These are phyloP conservation scores for Mycena albidolilacea DNA, from an alignment of 768 basidiomycete genomes.

Conservation along the genomic window DNA sequence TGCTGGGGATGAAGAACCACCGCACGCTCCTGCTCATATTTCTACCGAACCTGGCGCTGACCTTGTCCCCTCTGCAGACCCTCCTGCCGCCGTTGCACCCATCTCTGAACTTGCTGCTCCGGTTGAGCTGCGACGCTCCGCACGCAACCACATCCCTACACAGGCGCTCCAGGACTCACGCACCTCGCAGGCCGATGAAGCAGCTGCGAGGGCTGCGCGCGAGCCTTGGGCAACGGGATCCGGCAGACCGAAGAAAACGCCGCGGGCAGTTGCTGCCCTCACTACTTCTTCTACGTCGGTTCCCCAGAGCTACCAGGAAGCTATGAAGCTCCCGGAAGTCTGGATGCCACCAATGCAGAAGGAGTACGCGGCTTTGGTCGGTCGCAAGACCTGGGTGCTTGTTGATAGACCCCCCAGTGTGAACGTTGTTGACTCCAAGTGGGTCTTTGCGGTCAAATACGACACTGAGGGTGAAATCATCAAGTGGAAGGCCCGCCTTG, in stretches of 20 bases:
- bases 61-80: neutral
- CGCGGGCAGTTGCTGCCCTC: neutral
- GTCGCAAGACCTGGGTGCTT: no score
- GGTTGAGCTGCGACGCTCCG: neutral
- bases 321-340: neutral
- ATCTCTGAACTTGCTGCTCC: neutral
- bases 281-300: neutral
- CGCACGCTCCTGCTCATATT: neutral
- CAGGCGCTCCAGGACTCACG: neutral
- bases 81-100: neutral
- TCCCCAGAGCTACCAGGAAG: neutral
- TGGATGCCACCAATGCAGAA: slow-evolving; percentile 1
- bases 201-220: neutral
- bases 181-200: neutral
- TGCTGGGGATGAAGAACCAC: no score
- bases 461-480: no score
- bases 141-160: neutral
- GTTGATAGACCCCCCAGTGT: no score
- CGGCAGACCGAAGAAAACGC: neutral
- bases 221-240: neutral
- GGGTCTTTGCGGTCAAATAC: no score
- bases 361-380: neutral
- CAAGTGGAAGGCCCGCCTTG: no score
- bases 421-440: no score
- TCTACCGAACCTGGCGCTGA: neutral